phyloP scores from a whole-genome alignment of 2,329 filamentous ascomycete genomes.

The Aspergillaceae sp. region DNA sequence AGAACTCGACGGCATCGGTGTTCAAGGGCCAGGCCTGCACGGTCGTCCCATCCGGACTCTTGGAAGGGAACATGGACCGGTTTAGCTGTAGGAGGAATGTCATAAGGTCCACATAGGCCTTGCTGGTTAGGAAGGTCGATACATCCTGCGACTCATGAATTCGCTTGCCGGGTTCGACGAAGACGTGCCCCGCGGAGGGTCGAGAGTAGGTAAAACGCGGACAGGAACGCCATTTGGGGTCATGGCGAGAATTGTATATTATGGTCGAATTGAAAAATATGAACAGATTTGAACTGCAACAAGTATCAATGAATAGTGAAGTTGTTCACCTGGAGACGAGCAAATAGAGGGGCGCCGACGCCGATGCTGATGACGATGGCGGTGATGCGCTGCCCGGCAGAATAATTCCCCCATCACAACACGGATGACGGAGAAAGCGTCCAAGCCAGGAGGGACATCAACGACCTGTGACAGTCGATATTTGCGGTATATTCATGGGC shows the following conservation, averaged over 20 bases:
- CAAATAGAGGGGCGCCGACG: neutral
- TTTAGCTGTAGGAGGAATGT: slow-evolving; percentile 86
- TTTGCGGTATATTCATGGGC: too few species aligned
- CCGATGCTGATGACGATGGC: too few species aligned
- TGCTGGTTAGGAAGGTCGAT: slow-evolving; percentile 65
- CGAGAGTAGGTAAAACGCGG: slow-evolving; percentile 39
- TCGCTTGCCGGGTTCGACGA: slow-evolving; percentile 62
- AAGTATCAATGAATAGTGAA: too few species aligned
- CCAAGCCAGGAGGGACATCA: too few species aligned
- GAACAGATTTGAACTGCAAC: too few species aligned
- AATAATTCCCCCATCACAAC: too few species aligned
- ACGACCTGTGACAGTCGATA: too few species aligned
- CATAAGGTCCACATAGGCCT: slow-evolving; percentile 80
- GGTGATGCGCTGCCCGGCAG: too few species aligned
- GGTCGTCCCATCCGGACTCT: slow-evolving; percentile 24
- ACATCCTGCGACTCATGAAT: slow-evolving; percentile 85
- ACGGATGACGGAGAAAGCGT: too few species aligned
- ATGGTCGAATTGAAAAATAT: too few species aligned
- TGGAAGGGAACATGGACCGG: slow-evolving; percentile 69
- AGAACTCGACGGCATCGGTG: slow-evolving; percentile 37
- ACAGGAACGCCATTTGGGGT: slow-evolving; percentile 10
- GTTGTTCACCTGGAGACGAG: too few species aligned
- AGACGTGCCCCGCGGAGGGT: slow-evolving; percentile 46
- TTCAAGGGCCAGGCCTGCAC: slow-evolving; percentile 44
- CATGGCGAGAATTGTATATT: neutral